These are phyloP conservation scores for Trematosphaeria pertusa DNA, from an alignment of 2,329 filamentous ascomycete species.

Conservation along the genomic window DNA sequence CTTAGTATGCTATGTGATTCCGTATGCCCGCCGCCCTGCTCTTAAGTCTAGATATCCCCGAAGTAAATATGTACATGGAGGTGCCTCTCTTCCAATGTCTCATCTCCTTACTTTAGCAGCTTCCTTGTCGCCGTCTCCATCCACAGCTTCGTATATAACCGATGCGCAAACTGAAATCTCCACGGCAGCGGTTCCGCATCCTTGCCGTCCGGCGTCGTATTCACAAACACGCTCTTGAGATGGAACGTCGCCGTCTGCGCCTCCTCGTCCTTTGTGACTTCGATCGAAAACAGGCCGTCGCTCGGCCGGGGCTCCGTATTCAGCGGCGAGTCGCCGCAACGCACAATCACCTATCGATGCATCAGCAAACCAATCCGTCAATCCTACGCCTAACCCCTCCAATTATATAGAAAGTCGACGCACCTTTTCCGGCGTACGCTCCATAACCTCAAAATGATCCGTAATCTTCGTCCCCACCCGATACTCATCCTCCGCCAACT, in stretches of 20 bases:
- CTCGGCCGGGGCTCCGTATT: slow-evolving; percentile 35
- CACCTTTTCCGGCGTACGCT: slow-evolving; percentile 45
- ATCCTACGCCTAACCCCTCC: neutral
- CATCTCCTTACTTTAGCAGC: slow-evolving; percentile 41
- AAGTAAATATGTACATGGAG: too few relatives aligned
- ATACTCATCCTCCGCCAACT: slow-evolving; percentile 43
- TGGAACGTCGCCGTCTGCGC: slow-evolving; percentile 47
- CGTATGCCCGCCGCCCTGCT: too few relatives aligned
- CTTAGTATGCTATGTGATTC: too few relatives aligned
- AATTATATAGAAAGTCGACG: slow-evolving; percentile 7
- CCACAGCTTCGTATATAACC: slow-evolving; percentile 49
- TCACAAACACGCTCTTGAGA: slow-evolving; percentile 49
- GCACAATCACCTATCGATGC: slow-evolving; percentile 42
- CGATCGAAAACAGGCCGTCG: slow-evolving; percentile 49
- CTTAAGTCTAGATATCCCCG: too few relatives aligned
- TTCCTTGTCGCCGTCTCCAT: slow-evolving; percentile 51
- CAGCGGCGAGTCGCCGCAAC: slow-evolving; percentile 48
- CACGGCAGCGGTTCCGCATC: slow-evolving; percentile 32
- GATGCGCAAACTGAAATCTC: slow-evolving; percentile 41
- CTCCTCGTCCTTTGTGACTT: slow-evolving; percentile 47
- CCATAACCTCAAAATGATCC: slow-evolving; percentile 52
- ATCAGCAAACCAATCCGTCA: slow-evolving; percentile 13
- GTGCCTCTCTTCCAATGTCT: too few relatives aligned
- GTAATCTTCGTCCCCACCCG: slow-evolving; percentile 45
- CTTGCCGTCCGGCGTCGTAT: slow-evolving; percentile 47